Evolutionary conservation across 139 green algal genomes (phyloP).

Genomic region (Picochlorum sp.): DNA sequence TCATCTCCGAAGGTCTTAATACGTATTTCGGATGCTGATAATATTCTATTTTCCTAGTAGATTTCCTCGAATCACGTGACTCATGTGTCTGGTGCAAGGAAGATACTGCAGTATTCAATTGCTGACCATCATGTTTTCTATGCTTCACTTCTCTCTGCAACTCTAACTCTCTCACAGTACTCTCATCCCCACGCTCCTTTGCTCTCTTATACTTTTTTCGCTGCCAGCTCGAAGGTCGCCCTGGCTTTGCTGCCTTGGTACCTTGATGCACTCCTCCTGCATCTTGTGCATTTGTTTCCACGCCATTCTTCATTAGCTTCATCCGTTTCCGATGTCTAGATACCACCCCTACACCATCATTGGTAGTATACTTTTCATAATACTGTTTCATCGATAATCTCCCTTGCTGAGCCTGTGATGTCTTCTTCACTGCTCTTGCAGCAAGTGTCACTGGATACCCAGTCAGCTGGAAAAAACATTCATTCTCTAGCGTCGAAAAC

Average conservation of each 20-base stretch:
- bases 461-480: slow-evolving; percentile 52
- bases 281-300: not conserved
- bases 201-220: slow-evolving; percentile 16
- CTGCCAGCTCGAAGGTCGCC: slow-evolving; percentile 40
- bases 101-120: too few relatives aligned
- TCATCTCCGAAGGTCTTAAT: slow-evolving; percentile 13
- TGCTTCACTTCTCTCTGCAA: too few relatives aligned
- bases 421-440: not conserved
- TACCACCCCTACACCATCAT: too few relatives aligned
- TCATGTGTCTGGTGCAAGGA: not conserved
- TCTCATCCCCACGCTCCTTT: slow-evolving; percentile 3
- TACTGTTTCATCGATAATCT: not conserved
- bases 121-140: too few relatives aligned
- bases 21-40: slow-evolving; percentile 14
- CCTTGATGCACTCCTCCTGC: not conserved
- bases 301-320: not conserved
- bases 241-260: slow-evolving; percentile 2
- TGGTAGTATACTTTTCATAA: not conserved
- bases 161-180: too few relatives aligned
- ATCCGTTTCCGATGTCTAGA: not conserved
- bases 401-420: not conserved
- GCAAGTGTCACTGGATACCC: slow-evolving; percentile 37
- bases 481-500: slow-evolving; percentile 45
- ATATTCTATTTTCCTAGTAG: not conserved
- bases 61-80: not conserved